A percentile compares a stretch with the other conserved stretches of the same genome.
These are phyloP conservation scores for Phialophora macrospora DNA, from an alignment of 2,329 filamentous ascomycete species.

Conservation along the genomic window DNA sequence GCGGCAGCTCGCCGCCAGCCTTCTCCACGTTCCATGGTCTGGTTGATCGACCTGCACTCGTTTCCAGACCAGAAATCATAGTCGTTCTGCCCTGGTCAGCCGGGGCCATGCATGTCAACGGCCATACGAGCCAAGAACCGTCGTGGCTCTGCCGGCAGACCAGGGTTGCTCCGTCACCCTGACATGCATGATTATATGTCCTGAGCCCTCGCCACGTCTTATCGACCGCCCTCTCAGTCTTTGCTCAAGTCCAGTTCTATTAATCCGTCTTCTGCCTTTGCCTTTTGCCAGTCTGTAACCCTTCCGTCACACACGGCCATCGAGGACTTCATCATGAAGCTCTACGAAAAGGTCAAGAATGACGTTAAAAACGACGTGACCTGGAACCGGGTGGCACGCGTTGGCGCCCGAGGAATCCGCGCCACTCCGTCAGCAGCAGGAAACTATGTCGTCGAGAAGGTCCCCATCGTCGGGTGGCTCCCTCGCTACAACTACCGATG, in stretches of 20 bases:
- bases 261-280: not conserved
- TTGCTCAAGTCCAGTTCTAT: not conserved
- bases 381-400: constrained; percentile 35
- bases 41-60: constrained; percentile 1
- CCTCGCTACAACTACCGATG: constrained; percentile 66
- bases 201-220: constrained; percentile 10
- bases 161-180: not conserved
- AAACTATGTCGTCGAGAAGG: constrained; percentile 64
- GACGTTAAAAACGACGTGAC: constrained; percentile 36
- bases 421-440: constrained; percentile 58
- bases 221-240: constrained; percentile 11
- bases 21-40: constrained; percentile 15
- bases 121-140: constrained; percentile 2
- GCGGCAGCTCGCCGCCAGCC: constrained; percentile 17
- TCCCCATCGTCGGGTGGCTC: constrained; percentile 67
- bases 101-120: constrained; percentile 6
- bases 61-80: constrained; percentile 14
- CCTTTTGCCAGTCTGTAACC: not conserved
- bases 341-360: constrained; percentile 32
- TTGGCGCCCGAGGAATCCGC: constrained; percentile 41
- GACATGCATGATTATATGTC: constrained; percentile 21
- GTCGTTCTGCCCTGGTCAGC: not conserved
- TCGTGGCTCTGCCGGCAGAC: constrained; percentile 5
- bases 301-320: not conserved
- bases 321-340: constrained; percentile 29